phyloP scores from a whole-genome alignment of 495 filamentous ascomycete genomes.

The Trichoderma gamsii region DNA sequence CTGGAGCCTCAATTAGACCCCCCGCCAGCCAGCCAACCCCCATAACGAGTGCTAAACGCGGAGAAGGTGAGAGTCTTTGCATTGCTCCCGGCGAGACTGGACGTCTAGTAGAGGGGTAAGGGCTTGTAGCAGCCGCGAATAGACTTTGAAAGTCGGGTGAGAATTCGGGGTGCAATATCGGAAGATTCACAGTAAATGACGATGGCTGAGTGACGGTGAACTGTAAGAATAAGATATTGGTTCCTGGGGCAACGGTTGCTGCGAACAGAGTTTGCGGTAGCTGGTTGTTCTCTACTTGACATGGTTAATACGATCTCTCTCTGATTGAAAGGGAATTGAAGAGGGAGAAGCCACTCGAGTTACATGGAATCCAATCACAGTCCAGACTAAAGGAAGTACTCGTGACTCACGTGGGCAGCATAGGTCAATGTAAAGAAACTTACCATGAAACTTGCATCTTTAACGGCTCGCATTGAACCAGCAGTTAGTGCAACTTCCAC shows the following conservation, averaged over 20 bases:
- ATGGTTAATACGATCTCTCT: constrained; percentile 25
- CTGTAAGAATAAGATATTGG: background rate
- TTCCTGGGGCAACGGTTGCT: background rate
- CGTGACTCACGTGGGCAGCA: too few species aligned
- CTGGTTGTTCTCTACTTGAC: constrained; percentile 17
- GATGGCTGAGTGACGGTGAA: background rate
- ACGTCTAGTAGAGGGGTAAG: too few species aligned
- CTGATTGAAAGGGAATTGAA: background rate
- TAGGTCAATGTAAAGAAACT: background rate
- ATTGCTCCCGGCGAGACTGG: too few species aligned
- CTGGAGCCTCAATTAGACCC: too few species aligned
- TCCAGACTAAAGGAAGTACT: background rate
- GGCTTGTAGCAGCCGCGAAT: too few species aligned
- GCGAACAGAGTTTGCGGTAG: background rate
- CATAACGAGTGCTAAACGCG: too few species aligned
- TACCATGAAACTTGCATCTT: constrained; percentile 47
- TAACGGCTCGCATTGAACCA: constrained; percentile 48
- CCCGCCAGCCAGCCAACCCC: too few species aligned
- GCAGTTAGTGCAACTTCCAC: constrained; percentile 46
- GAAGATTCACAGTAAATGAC: background rate
- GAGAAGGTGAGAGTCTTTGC: too few species aligned
- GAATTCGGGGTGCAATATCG: too few species aligned
- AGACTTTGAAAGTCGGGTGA: too few species aligned
- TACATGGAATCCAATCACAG: background rate
- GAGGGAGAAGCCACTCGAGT: background rate